A percentile compares a stretch with the other conserved stretches of the same genome.
phyloP scores from a whole-genome alignment of 2,329 filamentous ascomycete genomes.

The Shiraia bambusicola region DNA sequence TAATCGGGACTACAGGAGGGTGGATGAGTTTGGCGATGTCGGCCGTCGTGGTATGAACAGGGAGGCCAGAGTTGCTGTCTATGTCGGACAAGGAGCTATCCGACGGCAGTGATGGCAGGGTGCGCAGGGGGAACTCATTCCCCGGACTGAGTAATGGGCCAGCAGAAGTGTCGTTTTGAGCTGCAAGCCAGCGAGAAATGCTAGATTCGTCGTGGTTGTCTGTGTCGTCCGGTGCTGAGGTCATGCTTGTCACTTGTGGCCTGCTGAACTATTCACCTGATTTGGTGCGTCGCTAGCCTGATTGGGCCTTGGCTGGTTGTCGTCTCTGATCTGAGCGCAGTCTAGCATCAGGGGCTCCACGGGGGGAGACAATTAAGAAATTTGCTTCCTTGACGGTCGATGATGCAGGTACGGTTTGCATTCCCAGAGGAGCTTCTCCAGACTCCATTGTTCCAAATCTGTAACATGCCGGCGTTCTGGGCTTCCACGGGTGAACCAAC shows the following conservation, averaged over 20 bases:
- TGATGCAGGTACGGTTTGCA: conserved; percentile 19
- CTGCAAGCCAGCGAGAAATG: conserved; percentile 36
- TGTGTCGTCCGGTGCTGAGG: conserved; percentile 17
- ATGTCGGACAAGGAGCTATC: conserved; percentile 28
- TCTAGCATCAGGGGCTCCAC: conserved; percentile 22
- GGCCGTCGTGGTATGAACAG: conserved; percentile 13
- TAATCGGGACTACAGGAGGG: conserved; percentile 36
- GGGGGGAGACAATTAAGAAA: too few relatives aligned
- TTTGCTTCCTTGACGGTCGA: conserved; percentile 13
- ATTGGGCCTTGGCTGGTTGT: neutral
- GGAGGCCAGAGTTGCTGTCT: conserved; percentile 19
- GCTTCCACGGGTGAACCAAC: neutral
- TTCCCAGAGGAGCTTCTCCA: neutral
- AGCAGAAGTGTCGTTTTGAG: conserved; percentile 23
- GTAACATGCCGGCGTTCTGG: conserved; percentile 7
- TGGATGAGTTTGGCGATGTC: conserved; percentile 33
- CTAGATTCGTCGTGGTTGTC: conserved; percentile 16
- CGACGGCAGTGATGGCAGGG: conserved; percentile 38
- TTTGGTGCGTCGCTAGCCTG: conserved; percentile 5
- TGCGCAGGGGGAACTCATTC: conserved; percentile 41
- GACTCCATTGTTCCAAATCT: conserved; percentile 12
- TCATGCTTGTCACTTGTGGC: conserved; percentile 15
- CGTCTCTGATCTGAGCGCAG: neutral
- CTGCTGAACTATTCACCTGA: conserved; percentile 10
- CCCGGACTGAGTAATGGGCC: conserved; percentile 36